These are phyloP conservation scores for Pseudoturritis turrita DNA, from an alignment of 345 rosid genomes.

Conservation along the genomic window DNA sequence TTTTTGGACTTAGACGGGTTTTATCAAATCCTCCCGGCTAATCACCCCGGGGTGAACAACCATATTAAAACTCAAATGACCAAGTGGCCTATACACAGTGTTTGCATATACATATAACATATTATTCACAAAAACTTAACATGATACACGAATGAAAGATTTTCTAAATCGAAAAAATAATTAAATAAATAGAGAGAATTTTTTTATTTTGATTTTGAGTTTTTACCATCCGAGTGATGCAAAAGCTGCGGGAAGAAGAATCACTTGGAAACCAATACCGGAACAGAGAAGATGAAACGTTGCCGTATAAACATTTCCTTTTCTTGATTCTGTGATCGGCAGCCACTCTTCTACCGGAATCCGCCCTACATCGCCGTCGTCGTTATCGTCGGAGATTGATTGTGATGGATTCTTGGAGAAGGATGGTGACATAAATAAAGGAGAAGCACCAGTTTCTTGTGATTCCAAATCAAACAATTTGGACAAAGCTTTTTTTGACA, in stretches of 20 bases:
- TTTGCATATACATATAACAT: too few relatives aligned
- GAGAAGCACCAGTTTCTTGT: slow-evolving; percentile 16
- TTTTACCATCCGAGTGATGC: slow-evolving; percentile 72
- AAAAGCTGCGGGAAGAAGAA: slow-evolving; percentile 81
- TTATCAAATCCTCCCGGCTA: too few relatives aligned
- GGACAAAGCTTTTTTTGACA: not conserved
- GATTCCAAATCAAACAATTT: slow-evolving; percentile 20
- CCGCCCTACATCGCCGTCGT: slow-evolving; percentile 1
- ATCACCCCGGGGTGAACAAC: too few relatives aligned
- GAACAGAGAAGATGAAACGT: slow-evolving; percentile 85
- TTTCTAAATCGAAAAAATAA: too few relatives aligned
- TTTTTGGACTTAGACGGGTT: too few relatives aligned
- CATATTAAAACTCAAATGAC: too few relatives aligned
- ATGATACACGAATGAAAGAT: too few relatives aligned
- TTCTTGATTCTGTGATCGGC: slow-evolving; percentile 84
- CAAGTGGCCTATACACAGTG: too few relatives aligned
- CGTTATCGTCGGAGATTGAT: slow-evolving; percentile 15
- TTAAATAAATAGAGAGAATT: too few relatives aligned
- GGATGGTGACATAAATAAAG: slow-evolving; percentile 19
- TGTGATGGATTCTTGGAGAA: slow-evolving; percentile 12
- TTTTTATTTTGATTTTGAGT: not conserved
- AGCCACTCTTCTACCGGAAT: slow-evolving; percentile 53
- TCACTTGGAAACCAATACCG: slow-evolving; percentile 78
- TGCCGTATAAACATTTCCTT: slow-evolving; percentile 70
- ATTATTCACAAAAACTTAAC: not conserved